phyloP scores from a whole-genome alignment of 371 early-diverging fungal species.

The Circinella minor region DNA sequence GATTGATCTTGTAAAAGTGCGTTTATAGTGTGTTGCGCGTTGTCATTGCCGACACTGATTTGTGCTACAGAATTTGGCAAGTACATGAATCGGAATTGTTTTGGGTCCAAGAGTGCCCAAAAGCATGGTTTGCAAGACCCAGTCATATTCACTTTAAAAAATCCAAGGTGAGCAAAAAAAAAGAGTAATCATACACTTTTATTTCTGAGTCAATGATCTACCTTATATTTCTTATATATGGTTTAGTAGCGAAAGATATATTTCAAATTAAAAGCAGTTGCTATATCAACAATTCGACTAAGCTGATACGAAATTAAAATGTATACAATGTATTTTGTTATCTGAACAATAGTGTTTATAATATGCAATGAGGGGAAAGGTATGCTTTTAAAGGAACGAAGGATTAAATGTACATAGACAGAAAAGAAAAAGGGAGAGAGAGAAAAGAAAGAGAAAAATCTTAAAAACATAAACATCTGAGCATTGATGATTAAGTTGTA shows the following conservation, averaged over 20 bases:
- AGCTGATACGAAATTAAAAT: too few relatives aligned
- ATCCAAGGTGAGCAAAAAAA: not conserved
- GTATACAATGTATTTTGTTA: too few relatives aligned
- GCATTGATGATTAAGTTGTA: not conserved
- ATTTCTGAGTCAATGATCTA: too few relatives aligned
- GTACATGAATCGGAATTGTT: slow-evolving; percentile 52
- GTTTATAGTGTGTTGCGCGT: slow-evolving; percentile 27
- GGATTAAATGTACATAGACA: not conserved
- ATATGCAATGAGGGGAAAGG: slow-evolving; percentile 5
- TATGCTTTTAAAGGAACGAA: not conserved
- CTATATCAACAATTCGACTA: too few relatives aligned
- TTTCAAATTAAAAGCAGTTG: too few relatives aligned
- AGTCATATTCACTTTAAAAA: not conserved
- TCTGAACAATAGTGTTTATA: not conserved
- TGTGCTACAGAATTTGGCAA: slow-evolving; percentile 43
- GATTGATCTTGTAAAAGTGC: slow-evolving; percentile 48
- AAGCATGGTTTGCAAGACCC: slow-evolving; percentile 35
- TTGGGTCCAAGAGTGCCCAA: slow-evolving; percentile 55
- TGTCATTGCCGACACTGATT: slow-evolving; percentile 28
- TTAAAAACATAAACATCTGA: not conserved
- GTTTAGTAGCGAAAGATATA: not conserved
- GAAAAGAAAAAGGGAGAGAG: not conserved
- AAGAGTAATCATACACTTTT: not conserved
- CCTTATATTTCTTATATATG: not conserved
- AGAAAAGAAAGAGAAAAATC: not conserved